Evolutionary conservation across 2,329 filamentous ascomycete species (phyloP).

Genomic region (Metarhizium robertsii): DNA sequence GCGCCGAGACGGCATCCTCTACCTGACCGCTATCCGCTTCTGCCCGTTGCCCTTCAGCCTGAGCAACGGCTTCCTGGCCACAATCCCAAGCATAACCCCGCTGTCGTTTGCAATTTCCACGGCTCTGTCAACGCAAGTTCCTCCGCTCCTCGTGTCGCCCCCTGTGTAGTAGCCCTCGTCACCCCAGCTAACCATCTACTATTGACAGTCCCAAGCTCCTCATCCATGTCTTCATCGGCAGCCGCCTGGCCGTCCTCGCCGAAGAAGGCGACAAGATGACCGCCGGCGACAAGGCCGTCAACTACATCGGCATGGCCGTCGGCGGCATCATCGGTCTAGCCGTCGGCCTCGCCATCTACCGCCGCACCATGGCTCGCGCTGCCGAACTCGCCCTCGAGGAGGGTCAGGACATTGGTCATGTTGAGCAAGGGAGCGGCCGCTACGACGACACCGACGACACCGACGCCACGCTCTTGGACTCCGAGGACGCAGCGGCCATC

Average conservation of each 20-base stretch:
- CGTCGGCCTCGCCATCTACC: conserved; percentile 82
- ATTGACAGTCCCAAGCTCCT: conserved; percentile 65
- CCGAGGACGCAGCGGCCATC: conserved; percentile 41
- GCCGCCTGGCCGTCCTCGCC: conserved; percentile 71
- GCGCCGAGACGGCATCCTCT: conserved; percentile 79
- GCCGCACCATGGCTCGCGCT: conserved; percentile 54
- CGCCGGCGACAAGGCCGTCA: conserved; percentile 64
- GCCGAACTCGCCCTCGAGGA: conserved; percentile 45
- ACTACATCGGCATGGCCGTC: conserved; percentile 71
- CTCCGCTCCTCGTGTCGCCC: background rate
- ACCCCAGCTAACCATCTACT: no score
- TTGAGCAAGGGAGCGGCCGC: conserved; percentile 23
- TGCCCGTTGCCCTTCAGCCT: conserved; percentile 90
- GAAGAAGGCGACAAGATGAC: conserved; percentile 80
- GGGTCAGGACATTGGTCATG: conserved; percentile 14
- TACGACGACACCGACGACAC: conserved; percentile 33
- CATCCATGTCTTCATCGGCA: conserved; percentile 87
- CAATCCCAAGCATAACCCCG: conserved; percentile 79
- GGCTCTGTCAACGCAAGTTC: conserved; percentile 53
- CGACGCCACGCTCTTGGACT: conserved; percentile 22
- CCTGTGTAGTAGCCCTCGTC: no score
- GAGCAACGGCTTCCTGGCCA: conserved; percentile 89
- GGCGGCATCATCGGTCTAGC: conserved; percentile 61
- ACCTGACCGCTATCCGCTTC: conserved; percentile 84
- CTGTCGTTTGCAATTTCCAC: conserved; percentile 73